Base-by-base conservation (phyloP, 1,284 basidiomycete species). In the Vanrija sp. region DNA sequence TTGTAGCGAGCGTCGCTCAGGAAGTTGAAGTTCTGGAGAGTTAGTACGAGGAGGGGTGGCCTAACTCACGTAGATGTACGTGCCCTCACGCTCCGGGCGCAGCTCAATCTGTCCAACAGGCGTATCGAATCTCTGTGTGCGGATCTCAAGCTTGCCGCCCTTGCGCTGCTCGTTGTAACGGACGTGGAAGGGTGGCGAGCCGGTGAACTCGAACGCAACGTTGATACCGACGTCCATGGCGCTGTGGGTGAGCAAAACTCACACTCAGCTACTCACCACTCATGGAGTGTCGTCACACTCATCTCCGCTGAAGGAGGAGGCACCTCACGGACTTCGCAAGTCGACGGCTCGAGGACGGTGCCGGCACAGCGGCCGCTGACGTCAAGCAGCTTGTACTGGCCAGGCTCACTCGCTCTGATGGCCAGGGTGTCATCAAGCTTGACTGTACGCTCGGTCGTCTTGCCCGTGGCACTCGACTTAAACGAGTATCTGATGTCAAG, bases 191-290 rank as follows among this genome's bases (percentile, higher is more conserved):
- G 95, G 95, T 34, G 93, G 88, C 1, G 85, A 88, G 19, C 95
- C 95, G 43, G 87, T 89, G 44, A 98, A 81, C 48, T 93, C 84
- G 45, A 97, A 85, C 14, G 87, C 85, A 6, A 90, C 91, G 25
- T 87, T 87, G 49, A 95, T 88, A 9, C 95, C 95, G 25, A 90
- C 93, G 63, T 97, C 92, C 14, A 93, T 91, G 38, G 91, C 92
- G 72, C 34, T 34, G 14, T 5, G 8, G 12, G 34, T 34, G 12
- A 34, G 34, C 34, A 12, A 34, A 93, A 58, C 56, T 8, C 18
- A 19, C 43, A 23, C 6, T 34, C 25, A 25, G 62, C 21, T 63
- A 21, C 34, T 34, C 10, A 34, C 34, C 91, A 92, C 79, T 93
- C 95, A 65, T 94, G 89, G 63, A 98, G 88, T 51, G 88, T 86